Conservation (phyloP, 1,284 basidiomycete species). For the Leccinum huronense region DNA sequence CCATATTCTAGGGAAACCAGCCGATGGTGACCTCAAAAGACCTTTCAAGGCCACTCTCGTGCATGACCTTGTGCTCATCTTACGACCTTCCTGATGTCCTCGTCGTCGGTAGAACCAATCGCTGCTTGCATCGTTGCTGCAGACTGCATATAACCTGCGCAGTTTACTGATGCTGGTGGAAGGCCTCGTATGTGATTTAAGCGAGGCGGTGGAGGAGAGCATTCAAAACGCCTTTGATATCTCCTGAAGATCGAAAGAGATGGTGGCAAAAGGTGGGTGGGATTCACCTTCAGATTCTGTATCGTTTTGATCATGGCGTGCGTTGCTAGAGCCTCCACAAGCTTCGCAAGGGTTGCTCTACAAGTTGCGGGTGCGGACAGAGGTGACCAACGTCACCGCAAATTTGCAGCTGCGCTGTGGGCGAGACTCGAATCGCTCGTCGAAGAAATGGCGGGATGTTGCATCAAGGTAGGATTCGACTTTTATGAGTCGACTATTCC, state of each 20-base stretch:
- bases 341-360: conserved; percentile 52
- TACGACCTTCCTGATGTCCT: conserved; percentile 2
- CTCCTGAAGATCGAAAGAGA: conserved; percentile 82
- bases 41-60: conserved; percentile 75
- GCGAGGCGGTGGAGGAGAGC: conserved; percentile 78
- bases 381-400: conserved; percentile 79
- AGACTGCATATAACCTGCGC: conserved; percentile 95
- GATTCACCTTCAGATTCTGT: conserved; percentile 1
- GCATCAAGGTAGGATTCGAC: conserved; percentile 80
- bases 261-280: conserved; percentile 66
- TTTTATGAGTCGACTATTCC: no score
- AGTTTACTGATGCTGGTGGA: conserved; percentile 83
- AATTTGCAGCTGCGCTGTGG: conserved; percentile 85
- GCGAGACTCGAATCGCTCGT: conserved; percentile 76
- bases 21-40: no score
- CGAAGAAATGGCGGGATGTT: conserved; percentile 87
- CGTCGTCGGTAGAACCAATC: conserved; percentile 71
- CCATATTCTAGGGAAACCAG: no score
- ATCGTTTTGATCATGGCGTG: no score
- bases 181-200: conserved; percentile 77
- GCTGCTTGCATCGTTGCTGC: conserved; percentile 84
- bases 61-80: conserved; percentile 28
- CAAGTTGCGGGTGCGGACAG: no score
- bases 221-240: conserved; percentile 86
- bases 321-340: conserved; percentile 27